A percentile compares a stretch with the other conserved stretches of the same genome.
These are phyloP conservation scores for Mariannaea elegans DNA, from an alignment of 2,329 filamentous ascomycete species.

Conservation along the genomic window DNA sequence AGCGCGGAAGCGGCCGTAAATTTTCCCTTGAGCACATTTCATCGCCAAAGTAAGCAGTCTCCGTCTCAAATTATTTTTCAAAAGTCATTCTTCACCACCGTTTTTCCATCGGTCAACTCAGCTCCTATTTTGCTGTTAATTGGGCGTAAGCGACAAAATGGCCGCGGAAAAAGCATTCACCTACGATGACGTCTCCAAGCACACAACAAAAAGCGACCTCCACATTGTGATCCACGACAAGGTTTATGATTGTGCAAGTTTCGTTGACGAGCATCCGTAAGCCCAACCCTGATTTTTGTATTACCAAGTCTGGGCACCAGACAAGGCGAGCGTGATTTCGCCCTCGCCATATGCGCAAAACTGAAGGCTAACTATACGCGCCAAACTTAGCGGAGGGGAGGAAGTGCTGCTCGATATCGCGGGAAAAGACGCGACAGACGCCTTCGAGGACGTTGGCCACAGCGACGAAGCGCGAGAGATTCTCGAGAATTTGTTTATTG, in stretches of 20 bases:
- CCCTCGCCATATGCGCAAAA: no score
- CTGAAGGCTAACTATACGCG: background rate
- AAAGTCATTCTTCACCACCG: no score
- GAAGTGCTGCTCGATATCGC: constrained; percentile 10
- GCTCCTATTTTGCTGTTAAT: background rate
- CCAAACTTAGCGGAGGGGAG: constrained; percentile 13
- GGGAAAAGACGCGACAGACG: constrained; percentile 20
- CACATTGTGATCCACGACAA: constrained; percentile 89
- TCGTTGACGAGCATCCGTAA: constrained; percentile 91
- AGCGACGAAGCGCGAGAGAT: constrained; percentile 21
- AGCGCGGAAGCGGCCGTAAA: no score
- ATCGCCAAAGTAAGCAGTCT: no score
- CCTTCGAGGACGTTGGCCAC: constrained; percentile 24
- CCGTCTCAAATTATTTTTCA: no score
- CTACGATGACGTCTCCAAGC: constrained; percentile 76
- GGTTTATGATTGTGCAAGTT: constrained; percentile 83
- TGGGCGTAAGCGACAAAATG: background rate
- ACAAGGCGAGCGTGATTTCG: no score
- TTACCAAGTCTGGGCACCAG: no score
- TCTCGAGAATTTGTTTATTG: background rate
- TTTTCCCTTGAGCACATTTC: no score
- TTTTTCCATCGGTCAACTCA: no score
- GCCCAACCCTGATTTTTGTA: constrained; percentile 41
- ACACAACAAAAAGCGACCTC: constrained; percentile 87
- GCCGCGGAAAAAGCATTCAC: constrained; percentile 62